Base-by-base conservation (phyloP, 495 filamentous ascomycete genomes). In the Penicillium steckii region DNA sequence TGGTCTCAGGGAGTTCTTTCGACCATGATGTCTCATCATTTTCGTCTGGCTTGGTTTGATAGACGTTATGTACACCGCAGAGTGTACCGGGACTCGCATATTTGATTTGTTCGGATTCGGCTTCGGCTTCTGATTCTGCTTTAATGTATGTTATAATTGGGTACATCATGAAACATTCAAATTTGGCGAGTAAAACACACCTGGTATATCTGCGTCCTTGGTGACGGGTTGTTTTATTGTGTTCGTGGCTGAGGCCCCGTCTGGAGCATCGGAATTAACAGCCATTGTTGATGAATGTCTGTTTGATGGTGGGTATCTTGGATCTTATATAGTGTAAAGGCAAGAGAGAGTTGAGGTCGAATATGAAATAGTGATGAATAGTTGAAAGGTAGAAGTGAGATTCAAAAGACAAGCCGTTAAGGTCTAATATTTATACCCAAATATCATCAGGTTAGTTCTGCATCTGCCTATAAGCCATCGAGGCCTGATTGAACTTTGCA, bases 1-100 rank as follows among this genome's bases (percentile, higher is more conserved):
- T 50, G 48, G 80, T 70, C 19, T 75, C 63, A 1, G 78, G 80
- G 43, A 56, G 46, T 12, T 67, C 53, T 25, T 71, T 67, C 22
- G 66, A 67, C 73, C 71, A 74, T 33, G 57, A 56, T 12, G 48
- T 47, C 7, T 48, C 25, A 0, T 59, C 62, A 24, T 44, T 53
- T 0, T 61, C 45, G 24, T 71, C 68, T 18, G 55, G 55, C 24
- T 55, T 56, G n/a, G 57, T 61, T 27, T 72, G 55, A 25, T 72
- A 73, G 10, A 75, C 54, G 15, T 68, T 68, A 42, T 53, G 58
- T 1, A 65, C 50, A 9, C 57, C 54, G 55, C 65, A 70, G 51
- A 67, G 55, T 8, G 64, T 58, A 17, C 61, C 66, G 1, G 23
- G 42, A 4, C 46, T 51, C 13, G 46, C 57, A 18, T 61, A 60